phyloP scores from a whole-genome alignment of 768 basidiomycete species.

The Kwoniella dendrophila region DNA sequence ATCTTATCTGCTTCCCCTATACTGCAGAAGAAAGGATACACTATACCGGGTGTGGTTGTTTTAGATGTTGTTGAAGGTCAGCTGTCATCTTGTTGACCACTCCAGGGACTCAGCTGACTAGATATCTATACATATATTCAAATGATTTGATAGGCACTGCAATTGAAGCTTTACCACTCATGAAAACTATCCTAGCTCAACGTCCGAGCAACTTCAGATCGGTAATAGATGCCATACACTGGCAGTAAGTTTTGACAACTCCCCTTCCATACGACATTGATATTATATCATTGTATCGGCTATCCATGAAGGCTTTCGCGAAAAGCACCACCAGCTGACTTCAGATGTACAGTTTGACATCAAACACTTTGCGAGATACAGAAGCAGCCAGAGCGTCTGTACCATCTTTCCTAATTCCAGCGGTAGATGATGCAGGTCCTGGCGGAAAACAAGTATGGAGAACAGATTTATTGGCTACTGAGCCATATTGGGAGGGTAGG shows the following conservation, averaged over 20 bases:
- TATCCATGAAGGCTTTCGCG: no score
- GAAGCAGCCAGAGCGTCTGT: constrained; percentile 86
- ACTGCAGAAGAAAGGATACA: constrained; percentile 70
- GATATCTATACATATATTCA: background rate
- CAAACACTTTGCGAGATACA: constrained; percentile 77
- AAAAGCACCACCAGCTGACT: background rate
- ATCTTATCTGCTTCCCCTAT: constrained; percentile 70
- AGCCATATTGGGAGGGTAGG: constrained; percentile 84
- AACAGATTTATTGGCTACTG: constrained; percentile 78
- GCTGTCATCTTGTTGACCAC: constrained; percentile 8
- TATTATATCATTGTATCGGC: no score
- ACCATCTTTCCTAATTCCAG: constrained; percentile 70
- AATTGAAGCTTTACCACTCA: constrained; percentile 86
- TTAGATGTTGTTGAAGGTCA: constrained; percentile 79
- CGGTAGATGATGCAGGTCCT: constrained; percentile 25
- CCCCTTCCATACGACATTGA: no score
- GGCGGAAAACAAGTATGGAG: constrained; percentile 70
- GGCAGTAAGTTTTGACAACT: constrained; percentile 72
- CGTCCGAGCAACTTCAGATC: constrained; percentile 84
- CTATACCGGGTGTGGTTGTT: constrained; percentile 75
- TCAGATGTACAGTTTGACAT: constrained; percentile 65
- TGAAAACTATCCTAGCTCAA: constrained; percentile 82
- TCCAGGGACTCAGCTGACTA: no score
- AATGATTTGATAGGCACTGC: constrained; percentile 66
- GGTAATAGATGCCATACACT: constrained; percentile 82